These are phyloP conservation scores for Bryoerythrophyllum caledonicum DNA, from an alignment of 225 moss, liverwort and hornwort genomes.

Conservation along the genomic window DNA sequence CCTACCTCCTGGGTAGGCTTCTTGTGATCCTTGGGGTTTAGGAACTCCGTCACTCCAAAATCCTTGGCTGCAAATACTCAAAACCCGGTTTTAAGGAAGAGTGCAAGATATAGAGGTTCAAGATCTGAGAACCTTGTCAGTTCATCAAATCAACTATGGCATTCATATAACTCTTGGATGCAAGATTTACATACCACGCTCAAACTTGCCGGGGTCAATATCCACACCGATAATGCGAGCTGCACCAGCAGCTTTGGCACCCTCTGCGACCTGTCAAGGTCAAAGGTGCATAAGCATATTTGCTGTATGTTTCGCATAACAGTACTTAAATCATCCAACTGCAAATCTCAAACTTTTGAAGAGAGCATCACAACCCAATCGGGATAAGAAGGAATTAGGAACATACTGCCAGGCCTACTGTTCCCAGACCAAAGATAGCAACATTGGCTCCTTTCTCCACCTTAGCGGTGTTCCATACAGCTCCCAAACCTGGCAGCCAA, in stretches of 20 bases:
- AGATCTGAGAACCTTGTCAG: conserved; percentile 1
- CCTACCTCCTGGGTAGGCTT: conserved; percentile 80
- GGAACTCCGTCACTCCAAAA: conserved; percentile 76
- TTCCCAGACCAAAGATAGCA: conserved; percentile 65
- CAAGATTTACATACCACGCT: conserved; percentile 49
- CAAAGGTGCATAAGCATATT: conserved; percentile 15
- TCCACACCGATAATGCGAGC: conserved; percentile 91
- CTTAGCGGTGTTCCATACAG: conserved; percentile 69
- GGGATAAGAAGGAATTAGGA: conserved; percentile 13
- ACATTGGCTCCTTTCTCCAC: conserved; percentile 65
- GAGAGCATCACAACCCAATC: background rate
- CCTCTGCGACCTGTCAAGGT: conserved; percentile 64
- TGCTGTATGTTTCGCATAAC: background rate
- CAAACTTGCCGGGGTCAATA: conserved; percentile 68
- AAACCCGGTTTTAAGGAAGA: conserved; percentile 25
- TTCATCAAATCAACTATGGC: background rate
- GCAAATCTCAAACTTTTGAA: background rate
- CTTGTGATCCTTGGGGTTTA: conserved; percentile 83
- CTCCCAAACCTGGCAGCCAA: conserved; percentile 55
- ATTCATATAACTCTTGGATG: background rate
- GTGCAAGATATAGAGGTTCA: background rate
- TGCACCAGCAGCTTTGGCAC: conserved; percentile 92
- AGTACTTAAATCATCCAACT: background rate
- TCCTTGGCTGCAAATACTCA: conserved; percentile 55
- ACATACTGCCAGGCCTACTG: conserved; percentile 67